Percentiles rank a stretch among this genome's conserved stretches.
Evolutionary conservation across 345 rosid genomes (phyloP).

Genomic region (Fremontodendron californicum): DNA sequence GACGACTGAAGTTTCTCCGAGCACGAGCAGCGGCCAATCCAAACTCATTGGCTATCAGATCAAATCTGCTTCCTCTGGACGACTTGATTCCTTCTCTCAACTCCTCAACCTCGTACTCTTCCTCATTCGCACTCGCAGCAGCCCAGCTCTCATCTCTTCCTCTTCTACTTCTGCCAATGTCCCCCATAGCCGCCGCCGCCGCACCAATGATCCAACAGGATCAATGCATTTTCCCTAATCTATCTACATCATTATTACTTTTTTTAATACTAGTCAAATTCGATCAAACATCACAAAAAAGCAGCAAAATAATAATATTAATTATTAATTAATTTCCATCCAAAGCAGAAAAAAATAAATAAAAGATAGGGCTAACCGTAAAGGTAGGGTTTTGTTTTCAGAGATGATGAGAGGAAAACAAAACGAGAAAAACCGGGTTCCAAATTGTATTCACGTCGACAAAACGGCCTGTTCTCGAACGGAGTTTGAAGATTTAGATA

Average conservation of each 20-base stretch:
- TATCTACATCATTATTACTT: neutral
- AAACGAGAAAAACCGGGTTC: neutral
- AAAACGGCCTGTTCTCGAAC: neutral
- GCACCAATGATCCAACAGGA: neutral
- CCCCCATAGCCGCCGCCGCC: constrained; percentile 27
- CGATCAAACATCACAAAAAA: neutral
- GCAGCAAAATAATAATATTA: neutral
- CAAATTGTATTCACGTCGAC: neutral
- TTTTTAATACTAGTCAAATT: neutral
- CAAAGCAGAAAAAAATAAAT: neutral
- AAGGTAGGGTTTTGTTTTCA: neutral
- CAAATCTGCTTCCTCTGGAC: constrained; percentile 42
- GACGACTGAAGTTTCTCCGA: constrained; percentile 30
- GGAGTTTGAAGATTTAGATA: neutral
- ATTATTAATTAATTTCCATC: too few species aligned
- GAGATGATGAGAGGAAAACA: neutral
- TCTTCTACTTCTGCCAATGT: constrained; percentile 1
- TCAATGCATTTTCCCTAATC: neutral
- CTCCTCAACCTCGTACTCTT: constrained; percentile 39
- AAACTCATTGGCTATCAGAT: constrained; percentile 42
- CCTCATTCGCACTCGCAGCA: neutral
- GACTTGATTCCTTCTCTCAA: constrained; percentile 39
- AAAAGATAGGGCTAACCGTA: neutral
- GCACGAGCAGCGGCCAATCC: constrained; percentile 24
- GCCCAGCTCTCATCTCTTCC: neutral